phyloP scores from a whole-genome alignment of 192 early-diverging fungal genomes.

The Coemansia sp. region DNA sequence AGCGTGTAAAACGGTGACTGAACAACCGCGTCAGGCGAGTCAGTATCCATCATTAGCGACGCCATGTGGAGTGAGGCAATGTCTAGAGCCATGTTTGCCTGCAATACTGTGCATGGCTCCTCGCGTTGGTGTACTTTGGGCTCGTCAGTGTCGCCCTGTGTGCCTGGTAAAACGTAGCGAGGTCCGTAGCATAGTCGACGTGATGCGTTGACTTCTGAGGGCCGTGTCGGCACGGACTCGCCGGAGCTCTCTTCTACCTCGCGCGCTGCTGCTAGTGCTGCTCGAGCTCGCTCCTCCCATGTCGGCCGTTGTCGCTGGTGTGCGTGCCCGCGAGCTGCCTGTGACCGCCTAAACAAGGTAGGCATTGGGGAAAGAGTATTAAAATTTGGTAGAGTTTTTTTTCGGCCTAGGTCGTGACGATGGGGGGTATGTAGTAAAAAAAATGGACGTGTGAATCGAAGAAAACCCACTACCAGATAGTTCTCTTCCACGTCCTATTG shows the following conservation, averaged over 20 bases:
- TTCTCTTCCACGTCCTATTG: neutral
- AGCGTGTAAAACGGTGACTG: conserved; percentile 39
- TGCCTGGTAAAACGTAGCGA: conserved; percentile 42
- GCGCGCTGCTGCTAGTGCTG: conserved; percentile 45
- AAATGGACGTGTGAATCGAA: neutral
- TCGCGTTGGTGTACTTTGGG: conserved; percentile 32
- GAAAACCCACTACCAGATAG: neutral
- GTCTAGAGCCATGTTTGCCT: conserved; percentile 38
- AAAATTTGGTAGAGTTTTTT: too few species aligned
- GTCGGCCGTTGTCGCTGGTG: conserved; percentile 29
- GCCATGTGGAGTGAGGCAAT: conserved; percentile 33
- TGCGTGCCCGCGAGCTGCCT: conserved; percentile 27
- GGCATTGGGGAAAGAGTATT: conserved; percentile 17
- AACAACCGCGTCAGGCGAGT: conserved; percentile 17
- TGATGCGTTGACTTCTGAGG: conserved; percentile 44
- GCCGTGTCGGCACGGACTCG: conserved; percentile 49
- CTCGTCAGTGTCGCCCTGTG: conserved; percentile 10
- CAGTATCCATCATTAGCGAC: conserved; percentile 31
- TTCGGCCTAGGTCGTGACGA: too few species aligned
- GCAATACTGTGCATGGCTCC: conserved; percentile 35
- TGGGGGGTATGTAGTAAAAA: too few species aligned
- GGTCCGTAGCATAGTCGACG: conserved; percentile 46
- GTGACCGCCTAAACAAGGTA: conserved; percentile 38
- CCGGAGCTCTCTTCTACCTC: conserved; percentile 48
- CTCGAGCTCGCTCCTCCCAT: conserved; percentile 47